Evolutionary conservation across 2,329 filamentous ascomycete genomes (phyloP).

Genomic region (Ramularia endophylla): DNA sequence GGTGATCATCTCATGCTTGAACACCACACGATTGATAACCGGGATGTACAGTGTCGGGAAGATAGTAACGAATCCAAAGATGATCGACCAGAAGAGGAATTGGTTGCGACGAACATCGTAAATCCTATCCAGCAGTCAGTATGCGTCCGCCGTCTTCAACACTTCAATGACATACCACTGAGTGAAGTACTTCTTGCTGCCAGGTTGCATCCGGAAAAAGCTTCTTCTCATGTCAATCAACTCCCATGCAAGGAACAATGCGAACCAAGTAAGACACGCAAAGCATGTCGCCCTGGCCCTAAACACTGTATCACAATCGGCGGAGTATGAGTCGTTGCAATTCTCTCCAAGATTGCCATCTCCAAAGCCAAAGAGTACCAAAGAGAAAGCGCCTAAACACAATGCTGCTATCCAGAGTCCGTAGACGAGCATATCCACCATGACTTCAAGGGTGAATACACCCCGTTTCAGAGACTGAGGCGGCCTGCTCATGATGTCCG

Average conservation of each 20-base stretch:
- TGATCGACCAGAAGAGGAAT: constrained; percentile 48
- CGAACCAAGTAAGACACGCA: constrained; percentile 68
- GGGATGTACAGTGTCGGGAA: constrained; percentile 57
- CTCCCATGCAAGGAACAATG: constrained; percentile 71
- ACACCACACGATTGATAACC: constrained; percentile 57
- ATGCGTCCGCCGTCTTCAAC: neutral
- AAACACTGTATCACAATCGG: constrained; percentile 57
- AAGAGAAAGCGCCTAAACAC: constrained; percentile 52
- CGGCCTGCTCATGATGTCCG: constrained; percentile 72
- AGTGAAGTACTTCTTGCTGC: constrained; percentile 53
- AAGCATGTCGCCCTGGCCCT: constrained; percentile 68
- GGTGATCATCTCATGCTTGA: constrained; percentile 58
- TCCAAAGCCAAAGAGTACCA: constrained; percentile 60
- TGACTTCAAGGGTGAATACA: constrained; percentile 71
- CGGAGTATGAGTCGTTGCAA: constrained; percentile 55
- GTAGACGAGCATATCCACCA: constrained; percentile 73
- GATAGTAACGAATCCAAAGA: constrained; percentile 39
- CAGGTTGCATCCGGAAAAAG: constrained; percentile 68
- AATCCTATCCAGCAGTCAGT: constrained; percentile 46
- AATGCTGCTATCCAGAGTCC: constrained; percentile 70
- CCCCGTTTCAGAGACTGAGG: constrained; percentile 63
- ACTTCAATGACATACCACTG: constrained; percentile 42
- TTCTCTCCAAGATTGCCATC: constrained; percentile 42
- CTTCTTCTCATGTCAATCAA: constrained; percentile 65
- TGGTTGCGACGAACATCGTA: constrained; percentile 64